Base-by-base conservation (phyloP, 169 alveolate species). In the Eimeria acervulina region DNA sequence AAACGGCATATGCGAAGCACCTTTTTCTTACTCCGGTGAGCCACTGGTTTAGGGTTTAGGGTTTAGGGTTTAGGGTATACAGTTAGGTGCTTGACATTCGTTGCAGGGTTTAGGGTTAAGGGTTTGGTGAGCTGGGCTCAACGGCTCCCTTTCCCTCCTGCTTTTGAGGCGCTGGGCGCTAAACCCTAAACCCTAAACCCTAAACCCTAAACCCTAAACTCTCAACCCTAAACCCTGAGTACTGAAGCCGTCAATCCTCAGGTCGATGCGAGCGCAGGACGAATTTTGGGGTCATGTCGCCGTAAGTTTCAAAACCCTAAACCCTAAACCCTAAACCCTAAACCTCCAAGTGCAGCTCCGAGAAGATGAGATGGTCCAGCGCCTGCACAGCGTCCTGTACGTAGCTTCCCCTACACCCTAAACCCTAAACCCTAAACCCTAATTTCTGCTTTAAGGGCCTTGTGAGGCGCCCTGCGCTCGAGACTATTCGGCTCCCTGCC, bases 111-210 rank as follows among this genome's bases (percentile, higher is more conserved):
- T 72, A 31, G 52, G 84, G 52, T 55, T 38, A 61, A 19, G 51
- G 59, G 59, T 76, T 36, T 21, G 6, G 96, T 36, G 98, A 98
- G 61, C 98, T 98, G 96, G 97, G 96, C 38, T 98, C 98, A 95
- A 98, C 98, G 95, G 99, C 99, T 2, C 97, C 97, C 74, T 91
- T 97, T 61, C 99, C 98, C 95, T 99, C 98, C 90, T 99, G 99
- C 19, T 96, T 98, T 92, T 98, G 97, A n/a, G n/a, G 1, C 59
- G 38, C 17, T 38, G 19, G 1, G 13, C 33, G 6, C 28, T 26
- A 28, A 38, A 59, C 33, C 70, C 42, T 28, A 28, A 26, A 6
- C 76, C 7, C 21, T 66, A 55, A 55, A 55, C 81, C 44, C 1
- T 36, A 23, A 72, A 31, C 83, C 28, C 83, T 38, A 42, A 21